These are phyloP conservation scores for Hydrangea macrophylla DNA, from an alignment of 148 eudicot species.

Conservation along the genomic window DNA sequence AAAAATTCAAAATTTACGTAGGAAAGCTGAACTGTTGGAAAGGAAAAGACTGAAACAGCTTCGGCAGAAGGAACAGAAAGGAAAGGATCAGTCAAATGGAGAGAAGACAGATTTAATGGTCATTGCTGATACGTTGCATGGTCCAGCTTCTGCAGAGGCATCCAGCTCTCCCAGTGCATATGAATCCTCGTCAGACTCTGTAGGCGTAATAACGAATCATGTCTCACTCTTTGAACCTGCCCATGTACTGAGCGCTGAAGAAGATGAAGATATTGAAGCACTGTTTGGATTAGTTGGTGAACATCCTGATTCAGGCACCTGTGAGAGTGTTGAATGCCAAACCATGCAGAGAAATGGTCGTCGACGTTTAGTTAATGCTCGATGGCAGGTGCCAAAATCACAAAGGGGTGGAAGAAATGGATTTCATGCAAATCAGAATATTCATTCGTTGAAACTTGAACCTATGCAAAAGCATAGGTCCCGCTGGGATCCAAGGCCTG, in stretches of 20 bases:
- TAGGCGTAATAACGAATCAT: constrained; percentile 25
- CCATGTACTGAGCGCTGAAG: no score
- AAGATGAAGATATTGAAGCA: constrained; percentile 27
- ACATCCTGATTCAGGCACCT: constrained; percentile 26
- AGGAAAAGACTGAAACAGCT: constrained; percentile 74
- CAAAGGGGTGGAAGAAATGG: constrained; percentile 45
- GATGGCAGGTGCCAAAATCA: constrained; percentile 57
- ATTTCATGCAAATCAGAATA: constrained; percentile 42
- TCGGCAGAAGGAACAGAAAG: constrained; percentile 78
- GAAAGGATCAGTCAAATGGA: constrained; percentile 43
- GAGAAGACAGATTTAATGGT: constrained; percentile 32
- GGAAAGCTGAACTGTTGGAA: constrained; percentile 70
- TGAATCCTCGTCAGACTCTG: constrained; percentile 31
- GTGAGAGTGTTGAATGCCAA: constrained; percentile 34
- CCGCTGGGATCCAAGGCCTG: no score
- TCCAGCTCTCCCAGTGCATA: constrained; percentile 32
- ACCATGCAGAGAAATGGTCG: constrained; percentile 27
- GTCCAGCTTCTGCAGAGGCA: no score
- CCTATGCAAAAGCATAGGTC: constrained; percentile 42
- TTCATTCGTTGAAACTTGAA: constrained; percentile 40
- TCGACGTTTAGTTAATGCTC: constrained; percentile 26
- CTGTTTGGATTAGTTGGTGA: constrained; percentile 30
- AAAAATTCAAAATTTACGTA: constrained; percentile 19
- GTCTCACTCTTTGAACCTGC: constrained; percentile 31
- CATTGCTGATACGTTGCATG: constrained; percentile 22